These are phyloP conservation scores for Protea cynaroides DNA, from an alignment of 164 flowering plant species.

Conservation along the genomic window DNA sequence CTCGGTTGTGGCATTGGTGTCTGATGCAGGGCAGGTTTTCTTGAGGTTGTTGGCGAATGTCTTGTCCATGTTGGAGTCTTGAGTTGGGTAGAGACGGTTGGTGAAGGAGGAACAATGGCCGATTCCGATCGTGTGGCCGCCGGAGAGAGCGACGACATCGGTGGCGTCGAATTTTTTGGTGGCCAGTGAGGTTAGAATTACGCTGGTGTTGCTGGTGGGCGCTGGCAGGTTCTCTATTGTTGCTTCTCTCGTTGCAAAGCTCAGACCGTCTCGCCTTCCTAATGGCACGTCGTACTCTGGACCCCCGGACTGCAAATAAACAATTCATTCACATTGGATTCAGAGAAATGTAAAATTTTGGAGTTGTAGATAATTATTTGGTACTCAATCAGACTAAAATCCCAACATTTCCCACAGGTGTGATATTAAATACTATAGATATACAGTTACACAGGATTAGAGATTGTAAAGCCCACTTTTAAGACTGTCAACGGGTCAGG, in stretches of 20 bases:
- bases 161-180: conserved; percentile 31
- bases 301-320: conserved; percentile 9
- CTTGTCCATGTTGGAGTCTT: conserved; percentile 19
- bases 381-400: too few relatives aligned
- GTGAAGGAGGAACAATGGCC: conserved; percentile 21
- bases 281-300: conserved; percentile 25
- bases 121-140: conserved; percentile 56
- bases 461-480: too few relatives aligned
- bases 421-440: too few relatives aligned
- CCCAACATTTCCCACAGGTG: too few relatives aligned
- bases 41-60: conserved; percentile 14
- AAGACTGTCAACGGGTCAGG: too few relatives aligned
- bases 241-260: conserved; percentile 27
- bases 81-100: conserved; percentile 19
- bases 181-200: conserved; percentile 21
- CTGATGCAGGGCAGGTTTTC: conserved; percentile 11
- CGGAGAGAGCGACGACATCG: conserved; percentile 51
- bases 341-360: too few relatives aligned
- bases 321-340: too few relatives aligned
- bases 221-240: conserved; percentile 35
- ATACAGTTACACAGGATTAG: too few relatives aligned
- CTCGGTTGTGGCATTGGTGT: conserved; percentile 2
- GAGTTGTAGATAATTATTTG: too few relatives aligned
- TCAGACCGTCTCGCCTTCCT: conserved; percentile 46
- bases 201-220: conserved; percentile 14